Evolutionary conservation across 768 basidiomycete species (phyloP), one percentile per base, ranked within the genome.

Genomic region (Boletus rufocinnamomeus): DNA sequence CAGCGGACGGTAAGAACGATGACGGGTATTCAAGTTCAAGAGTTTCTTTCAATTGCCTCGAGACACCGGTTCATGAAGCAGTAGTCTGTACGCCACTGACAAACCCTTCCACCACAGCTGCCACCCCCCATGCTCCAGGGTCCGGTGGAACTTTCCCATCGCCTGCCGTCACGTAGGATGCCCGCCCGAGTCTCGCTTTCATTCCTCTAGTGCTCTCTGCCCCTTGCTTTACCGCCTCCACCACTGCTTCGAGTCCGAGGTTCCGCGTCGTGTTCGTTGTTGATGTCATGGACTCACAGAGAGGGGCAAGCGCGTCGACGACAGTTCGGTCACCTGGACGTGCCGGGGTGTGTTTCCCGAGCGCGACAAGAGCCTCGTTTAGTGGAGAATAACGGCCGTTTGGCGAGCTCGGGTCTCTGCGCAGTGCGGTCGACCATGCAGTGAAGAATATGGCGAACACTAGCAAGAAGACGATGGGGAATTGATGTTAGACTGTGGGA

Each of bases 51-150:
- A 25, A 45, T 23, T 25, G 7, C 6, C 23, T 45, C 44, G 8
- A 45, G 23, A 11, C 14, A 16, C 23, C 6, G 14, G 19, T 2
- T 46, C 6, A 27, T 25, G 27, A 11, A 28, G 45, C 5, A 28
- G 45, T 2, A 19, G 19, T 10, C 19, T n/a, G 46, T 19, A 28
- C 19, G 14, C 72, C 72, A 16, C 55, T 59, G 40, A 65, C 51
- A 35, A 81, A 72, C 1, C 80, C 80, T 46, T 79, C 70, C 40
- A 79, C 55, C 48, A 81, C 62, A 32, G 74, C 72, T 19, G 71
- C 69, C 30, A 86, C 73, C 35, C 82, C 83, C 79, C 80, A 82
- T 7, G 83, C 83, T 25, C 83, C 83, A 23, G 84, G 84, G 69
- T 85, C 84, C 11, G 83, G 77, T 7, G 75, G 80, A 19, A 79